A percentile compares a stretch with the other conserved stretches of the same genome.
Conservation (phyloP, 495 filamentous ascomycete species). For the Aspergillus campestris region DNA sequence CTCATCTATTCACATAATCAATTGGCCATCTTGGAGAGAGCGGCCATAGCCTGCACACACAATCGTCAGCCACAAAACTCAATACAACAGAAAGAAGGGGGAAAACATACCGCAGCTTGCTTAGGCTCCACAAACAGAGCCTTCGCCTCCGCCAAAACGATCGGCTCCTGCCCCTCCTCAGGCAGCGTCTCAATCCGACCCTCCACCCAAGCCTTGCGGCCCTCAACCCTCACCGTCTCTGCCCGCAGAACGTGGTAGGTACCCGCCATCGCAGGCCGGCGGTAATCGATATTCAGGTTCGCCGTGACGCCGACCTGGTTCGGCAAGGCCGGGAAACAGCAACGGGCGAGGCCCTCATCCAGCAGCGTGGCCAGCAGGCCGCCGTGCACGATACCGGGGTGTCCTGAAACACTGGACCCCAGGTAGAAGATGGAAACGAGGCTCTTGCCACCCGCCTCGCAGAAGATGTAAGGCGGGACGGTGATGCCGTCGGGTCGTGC, state of each 20-base stretch:
- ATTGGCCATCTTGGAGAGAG: slow-evolving; percentile 19
- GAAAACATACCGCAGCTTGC: slow-evolving; percentile 59
- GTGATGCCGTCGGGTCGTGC: slow-evolving; percentile 66
- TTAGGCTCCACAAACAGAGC: slow-evolving; percentile 88
- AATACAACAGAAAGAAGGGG: not conserved
- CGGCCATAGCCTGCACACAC: slow-evolving; percentile 20
- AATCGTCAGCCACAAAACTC: slow-evolving; percentile 4
- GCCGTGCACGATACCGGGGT: slow-evolving; percentile 87
- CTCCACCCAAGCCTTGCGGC: slow-evolving; percentile 93
- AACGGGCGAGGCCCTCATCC: slow-evolving; percentile 84
- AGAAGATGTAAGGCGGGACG: slow-evolving; percentile 75
- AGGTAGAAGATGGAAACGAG: slow-evolving; percentile 72
- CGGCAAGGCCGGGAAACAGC: slow-evolving; percentile 84
- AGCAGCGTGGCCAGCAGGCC: slow-evolving; percentile 85
- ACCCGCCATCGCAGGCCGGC: slow-evolving; percentile 66
- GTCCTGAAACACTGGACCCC: slow-evolving; percentile 76
- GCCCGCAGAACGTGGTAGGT: slow-evolving; percentile 72
- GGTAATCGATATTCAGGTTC: slow-evolving; percentile 84
- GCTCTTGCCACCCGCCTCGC: slow-evolving; percentile 58
- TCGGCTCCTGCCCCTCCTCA: slow-evolving; percentile 49
- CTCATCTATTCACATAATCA: not conserved
- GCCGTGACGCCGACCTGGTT: slow-evolving; percentile 88
- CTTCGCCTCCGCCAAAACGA: slow-evolving; percentile 67
- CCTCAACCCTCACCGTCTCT: slow-evolving; percentile 79
- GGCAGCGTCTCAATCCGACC: slow-evolving; percentile 80